Base-by-base conservation (phyloP, 495 filamentous ascomycete genomes). In the Neurospora sp. region DNA sequence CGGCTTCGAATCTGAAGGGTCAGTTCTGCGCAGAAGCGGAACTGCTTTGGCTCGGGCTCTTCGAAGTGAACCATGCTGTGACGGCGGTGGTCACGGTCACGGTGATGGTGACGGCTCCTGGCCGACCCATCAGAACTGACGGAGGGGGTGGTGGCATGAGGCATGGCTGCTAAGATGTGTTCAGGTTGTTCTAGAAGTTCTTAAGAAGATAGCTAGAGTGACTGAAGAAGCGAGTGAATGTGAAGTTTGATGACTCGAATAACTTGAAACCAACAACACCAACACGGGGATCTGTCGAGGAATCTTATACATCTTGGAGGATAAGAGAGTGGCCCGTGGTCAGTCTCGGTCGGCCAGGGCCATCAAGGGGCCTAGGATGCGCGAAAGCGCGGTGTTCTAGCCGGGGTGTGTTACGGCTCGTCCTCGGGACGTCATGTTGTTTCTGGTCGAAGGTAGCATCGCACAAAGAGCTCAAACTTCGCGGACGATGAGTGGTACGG, bases 11-110 rank as follows among this genome's bases (percentile, higher is more conserved):
- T 44, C 70, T 78, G 72, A 18, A 81, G 73, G 72, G 74, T 74
- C 16, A 81, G 70, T 38, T 78, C 79, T 73, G 77, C 71, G 54
- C 75, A 77, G 71, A 81, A 77, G 69, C 74, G 76, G 77, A 81
- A 79, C 46, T 81, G 77, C 2, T 76, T 76, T 7, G 48, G 7
- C 3, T 42, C 37, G 5, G 71, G 37, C 37, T 54, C 27, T 66
- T 66, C 54, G 14, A 66, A 35, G 23, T 18, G 5, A 37, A 66
- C 27, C 23, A 62, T 4, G 54, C 54, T 62, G 23, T 62, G 54
- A 62, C 54, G 27, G 14, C 27, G 27, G 14, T 66, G 54, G 6
- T 66, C 27, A 37, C 54, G 54, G 54, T 66, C 12, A 66, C 54
- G 54, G 54, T 66, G 54, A 66, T 35, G 54, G 4, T 18, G 54